A percentile compares a stretch with the other conserved stretches of the same genome.
Evolutionary conservation across 2,329 filamentous ascomycete species (phyloP).

Genomic region (Exophiala sp.): DNA sequence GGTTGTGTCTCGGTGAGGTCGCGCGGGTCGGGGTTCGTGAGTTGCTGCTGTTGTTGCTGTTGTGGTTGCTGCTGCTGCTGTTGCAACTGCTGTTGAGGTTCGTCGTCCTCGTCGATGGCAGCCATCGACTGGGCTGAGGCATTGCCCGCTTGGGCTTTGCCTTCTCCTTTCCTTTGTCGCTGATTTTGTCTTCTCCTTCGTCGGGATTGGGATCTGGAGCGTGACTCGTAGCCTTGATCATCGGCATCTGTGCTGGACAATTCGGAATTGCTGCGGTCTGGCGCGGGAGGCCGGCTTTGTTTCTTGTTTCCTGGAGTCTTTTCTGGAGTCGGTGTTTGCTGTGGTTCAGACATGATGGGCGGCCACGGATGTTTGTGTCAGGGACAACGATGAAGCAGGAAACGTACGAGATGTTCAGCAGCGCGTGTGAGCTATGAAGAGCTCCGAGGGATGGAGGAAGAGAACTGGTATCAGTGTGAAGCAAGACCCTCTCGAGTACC

Average conservation of each 20-base stretch:
- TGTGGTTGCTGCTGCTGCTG: slow-evolving; percentile 17
- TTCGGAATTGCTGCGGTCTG: slow-evolving; percentile 24
- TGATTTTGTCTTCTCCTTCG: slow-evolving; percentile 28
- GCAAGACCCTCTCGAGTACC: neutral
- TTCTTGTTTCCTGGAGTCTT: slow-evolving; percentile 24
- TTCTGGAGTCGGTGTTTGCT: slow-evolving; percentile 24
- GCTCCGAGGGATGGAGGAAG: neutral
- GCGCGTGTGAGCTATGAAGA: neutral
- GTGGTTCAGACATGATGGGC: slow-evolving; percentile 24
- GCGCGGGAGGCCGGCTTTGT: slow-evolving; percentile 15
- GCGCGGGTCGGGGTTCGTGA: slow-evolving; percentile 30
- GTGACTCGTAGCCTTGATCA: slow-evolving; percentile 30
- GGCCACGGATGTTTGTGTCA: neutral
- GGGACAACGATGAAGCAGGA: slow-evolving; percentile 2
- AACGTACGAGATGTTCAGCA: neutral
- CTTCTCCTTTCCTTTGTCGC: slow-evolving; percentile 22
- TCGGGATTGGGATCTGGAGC: slow-evolving; percentile 29
- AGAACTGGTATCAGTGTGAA: neutral
- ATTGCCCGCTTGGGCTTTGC: slow-evolving; percentile 21
- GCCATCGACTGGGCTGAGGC: slow-evolving; percentile 27
- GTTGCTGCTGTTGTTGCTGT: slow-evolving; percentile 18
- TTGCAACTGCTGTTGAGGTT: slow-evolving; percentile 21
- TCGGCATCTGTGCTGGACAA: slow-evolving; percentile 18
- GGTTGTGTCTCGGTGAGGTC: slow-evolving; percentile 51
- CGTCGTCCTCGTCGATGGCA: slow-evolving; percentile 22